These are phyloP conservation scores for Mentha longifolia DNA, from an alignment of 257 asterid species.

Conservation along the genomic window DNA sequence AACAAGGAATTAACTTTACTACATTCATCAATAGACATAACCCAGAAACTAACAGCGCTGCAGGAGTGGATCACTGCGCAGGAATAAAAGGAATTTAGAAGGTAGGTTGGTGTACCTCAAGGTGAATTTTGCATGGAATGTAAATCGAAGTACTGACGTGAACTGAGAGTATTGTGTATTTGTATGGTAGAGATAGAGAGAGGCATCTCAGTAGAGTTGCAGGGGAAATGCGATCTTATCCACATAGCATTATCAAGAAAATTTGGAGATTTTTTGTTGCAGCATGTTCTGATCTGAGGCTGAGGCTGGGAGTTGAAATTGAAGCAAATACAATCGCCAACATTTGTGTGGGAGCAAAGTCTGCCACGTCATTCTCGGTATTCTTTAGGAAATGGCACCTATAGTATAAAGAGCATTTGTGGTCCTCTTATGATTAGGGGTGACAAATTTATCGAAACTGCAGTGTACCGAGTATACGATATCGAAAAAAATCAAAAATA, in stretches of 20 bases:
- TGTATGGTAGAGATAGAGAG: neutral
- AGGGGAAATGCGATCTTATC: slow-evolving; percentile 32
- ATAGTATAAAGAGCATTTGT: too few relatives aligned
- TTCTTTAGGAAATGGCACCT: too few relatives aligned
- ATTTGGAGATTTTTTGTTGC: slow-evolving; percentile 17
- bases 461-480: too few relatives aligned
- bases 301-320: slow-evolving; percentile 33
- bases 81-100: neutral
- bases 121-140: slow-evolving; percentile 36
- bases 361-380: slow-evolving; percentile 29
- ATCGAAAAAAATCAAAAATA: too few relatives aligned
- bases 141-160: slow-evolving; percentile 24
- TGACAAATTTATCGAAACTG: too few relatives aligned
- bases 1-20: slow-evolving; percentile 18
- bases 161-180: neutral
- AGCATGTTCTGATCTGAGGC: neutral
- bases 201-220: neutral
- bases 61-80: slow-evolving; percentile 12
- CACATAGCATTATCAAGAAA: slow-evolving; percentile 41
- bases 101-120: slow-evolving; percentile 16
- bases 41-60: slow-evolving; percentile 10
- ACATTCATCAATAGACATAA: slow-evolving; percentile 5
- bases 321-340: neutral
- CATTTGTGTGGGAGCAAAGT: slow-evolving; percentile 35
- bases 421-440: too few relatives aligned